Evolutionary conservation across 306 rosid genomes (phyloP).

Genomic region (Styphnolobium japonicum): DNA sequence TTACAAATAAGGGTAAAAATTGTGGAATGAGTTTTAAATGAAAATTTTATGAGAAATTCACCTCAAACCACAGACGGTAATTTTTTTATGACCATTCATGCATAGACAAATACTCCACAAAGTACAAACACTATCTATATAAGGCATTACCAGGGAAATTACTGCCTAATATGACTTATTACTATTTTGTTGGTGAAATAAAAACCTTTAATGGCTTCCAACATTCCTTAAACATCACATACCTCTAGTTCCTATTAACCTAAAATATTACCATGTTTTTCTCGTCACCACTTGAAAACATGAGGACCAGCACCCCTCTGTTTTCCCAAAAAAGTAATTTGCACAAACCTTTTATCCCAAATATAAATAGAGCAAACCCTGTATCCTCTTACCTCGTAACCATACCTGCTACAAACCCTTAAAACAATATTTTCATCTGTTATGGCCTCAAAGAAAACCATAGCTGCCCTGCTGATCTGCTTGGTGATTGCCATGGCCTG

Average conservation of each 20-base stretch:
- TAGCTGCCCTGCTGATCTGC: conserved; percentile 4
- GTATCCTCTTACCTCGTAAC: neutral
- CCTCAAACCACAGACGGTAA: too few species aligned
- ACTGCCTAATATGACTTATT: neutral
- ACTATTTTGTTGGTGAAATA: neutral
- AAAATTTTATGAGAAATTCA: too few species aligned
- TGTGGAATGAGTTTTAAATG: too few species aligned
- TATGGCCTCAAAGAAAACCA: conserved; percentile 25
- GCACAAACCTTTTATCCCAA: neutral
- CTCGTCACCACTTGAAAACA: conserved; percentile 24
- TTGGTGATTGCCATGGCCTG: conserved; percentile 23
- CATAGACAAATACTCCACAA: too few species aligned
- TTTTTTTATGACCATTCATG: too few species aligned
- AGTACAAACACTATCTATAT: too few species aligned
- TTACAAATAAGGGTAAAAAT: too few species aligned
- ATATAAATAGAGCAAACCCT: neutral
- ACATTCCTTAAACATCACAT: neutral
- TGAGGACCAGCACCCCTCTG: neutral
- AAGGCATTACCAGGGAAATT: too few species aligned
- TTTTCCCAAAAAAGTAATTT: neutral
- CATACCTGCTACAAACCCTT: neutral
- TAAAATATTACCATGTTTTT: neutral
- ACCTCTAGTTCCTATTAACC: neutral
- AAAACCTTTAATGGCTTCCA: neutral
- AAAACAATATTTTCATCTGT: neutral